Conservation (phyloP, 176 grass and related monocot genomes). For the Cenchrus americanus region DNA sequence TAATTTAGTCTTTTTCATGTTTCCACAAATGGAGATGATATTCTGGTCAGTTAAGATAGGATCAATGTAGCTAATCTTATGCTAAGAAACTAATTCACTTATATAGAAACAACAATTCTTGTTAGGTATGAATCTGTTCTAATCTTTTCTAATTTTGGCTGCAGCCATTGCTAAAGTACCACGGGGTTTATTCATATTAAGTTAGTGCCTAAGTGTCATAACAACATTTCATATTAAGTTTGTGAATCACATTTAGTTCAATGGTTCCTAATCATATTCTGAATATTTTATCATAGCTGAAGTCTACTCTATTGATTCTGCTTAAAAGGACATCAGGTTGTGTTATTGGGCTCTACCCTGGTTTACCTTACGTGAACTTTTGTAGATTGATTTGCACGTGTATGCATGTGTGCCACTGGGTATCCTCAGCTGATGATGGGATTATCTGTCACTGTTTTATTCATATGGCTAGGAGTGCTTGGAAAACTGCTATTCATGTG, state of each 20-base stretch:
- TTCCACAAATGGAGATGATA: background rate
- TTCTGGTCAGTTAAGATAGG: too few relatives aligned
- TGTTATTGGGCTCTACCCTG: background rate
- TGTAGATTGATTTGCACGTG: background rate
- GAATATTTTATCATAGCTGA: background rate
- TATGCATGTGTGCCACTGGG: background rate
- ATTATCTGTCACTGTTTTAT: background rate
- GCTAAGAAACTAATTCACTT: conserved; percentile 8
- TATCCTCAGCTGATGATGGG: background rate
- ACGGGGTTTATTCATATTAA: background rate
- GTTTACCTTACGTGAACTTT: background rate
- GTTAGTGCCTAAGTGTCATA: background rate
- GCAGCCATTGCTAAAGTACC: background rate
- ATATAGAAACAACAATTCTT: background rate
- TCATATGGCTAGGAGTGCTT: too few relatives aligned
- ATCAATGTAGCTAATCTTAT: background rate
- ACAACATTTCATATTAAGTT: conserved; percentile 1
- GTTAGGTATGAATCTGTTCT: background rate
- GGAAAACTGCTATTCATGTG: too few relatives aligned
- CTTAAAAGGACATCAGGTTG: background rate
- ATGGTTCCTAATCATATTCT: background rate
- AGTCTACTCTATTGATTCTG: background rate
- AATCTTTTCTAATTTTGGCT: background rate
- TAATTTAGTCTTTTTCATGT: background rate
- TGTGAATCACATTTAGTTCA: background rate